phyloP scores from a whole-genome alignment of 768 basidiomycete species.

The Lanmaoa pseudosensibilis region DNA sequence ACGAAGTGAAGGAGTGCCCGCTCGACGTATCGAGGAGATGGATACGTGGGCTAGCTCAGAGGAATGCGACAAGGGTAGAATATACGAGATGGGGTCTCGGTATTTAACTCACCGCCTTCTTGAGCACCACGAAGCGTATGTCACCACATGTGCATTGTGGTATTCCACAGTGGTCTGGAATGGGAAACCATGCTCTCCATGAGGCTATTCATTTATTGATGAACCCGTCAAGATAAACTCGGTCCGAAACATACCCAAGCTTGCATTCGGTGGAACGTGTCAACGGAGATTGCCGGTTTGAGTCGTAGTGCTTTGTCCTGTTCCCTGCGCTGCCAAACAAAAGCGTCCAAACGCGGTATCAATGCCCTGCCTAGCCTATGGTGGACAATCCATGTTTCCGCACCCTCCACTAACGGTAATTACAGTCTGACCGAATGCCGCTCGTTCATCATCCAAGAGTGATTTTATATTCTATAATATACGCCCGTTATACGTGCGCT shows the following conservation, averaged over 20 bases:
- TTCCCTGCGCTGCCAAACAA: neutral
- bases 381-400: neutral
- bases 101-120: conserved; percentile 28
- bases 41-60: conserved; percentile 1
- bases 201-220: conserved; percentile 18
- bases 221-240: conserved; percentile 6
- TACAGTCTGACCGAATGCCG: conserved; percentile 10
- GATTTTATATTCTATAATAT: neutral
- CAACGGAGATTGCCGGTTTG: conserved; percentile 15
- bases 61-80: neutral
- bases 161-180: conserved; percentile 19
- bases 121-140: conserved; percentile 3
- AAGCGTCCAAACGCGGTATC: neutral
- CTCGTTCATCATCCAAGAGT: neutral
- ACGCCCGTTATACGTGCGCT: neutral
- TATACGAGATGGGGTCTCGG: neutral
- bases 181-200: conserved; percentile 12
- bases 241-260: conserved; percentile 8
- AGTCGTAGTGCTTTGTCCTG: conserved; percentile 1
- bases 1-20: neutral
- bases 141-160: conserved; percentile 23
- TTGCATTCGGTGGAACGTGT: conserved; percentile 11
- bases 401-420: conserved; percentile 13
- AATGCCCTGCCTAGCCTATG: too few relatives aligned
- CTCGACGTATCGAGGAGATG: conserved; percentile 6